A percentile compares a stretch with the other conserved stretches of the same genome.
Conservation (phyloP, 2,329 filamentous ascomycete species). For the Penicillium italicum region DNA sequence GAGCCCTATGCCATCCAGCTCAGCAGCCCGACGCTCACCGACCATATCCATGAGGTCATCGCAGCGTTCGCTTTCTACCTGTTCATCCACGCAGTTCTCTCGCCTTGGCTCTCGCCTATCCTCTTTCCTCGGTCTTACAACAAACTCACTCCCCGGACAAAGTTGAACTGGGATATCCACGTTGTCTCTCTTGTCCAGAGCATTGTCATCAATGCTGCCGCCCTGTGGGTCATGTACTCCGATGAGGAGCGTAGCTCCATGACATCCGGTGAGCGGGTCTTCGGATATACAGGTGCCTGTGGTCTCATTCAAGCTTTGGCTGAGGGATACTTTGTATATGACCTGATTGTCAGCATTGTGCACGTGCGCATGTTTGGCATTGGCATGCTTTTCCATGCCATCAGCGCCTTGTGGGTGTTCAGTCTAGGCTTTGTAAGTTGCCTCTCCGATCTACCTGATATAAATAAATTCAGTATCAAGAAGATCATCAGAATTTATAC, state of each 20-base stretch:
- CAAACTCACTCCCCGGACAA: conserved; percentile 53
- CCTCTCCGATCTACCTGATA: not conserved
- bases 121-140: conserved; percentile 56
- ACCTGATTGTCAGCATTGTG: conserved; percentile 55
- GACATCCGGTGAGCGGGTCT: conserved; percentile 53
- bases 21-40: conserved; percentile 53
- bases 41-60: conserved; percentile 61
- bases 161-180: conserved; percentile 65
- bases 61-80: conserved; percentile 57
- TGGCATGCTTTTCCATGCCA: conserved; percentile 60
- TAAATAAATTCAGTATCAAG: not conserved
- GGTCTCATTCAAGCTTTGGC: conserved; percentile 60
- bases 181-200: conserved; percentile 61
- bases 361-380: conserved; percentile 58
- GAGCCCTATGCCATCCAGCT: conserved; percentile 52
- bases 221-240: conserved; percentile 55
- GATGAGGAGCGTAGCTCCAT: conserved; percentile 56
- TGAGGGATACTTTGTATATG: conserved; percentile 63
- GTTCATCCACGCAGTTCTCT: conserved; percentile 51
- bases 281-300: conserved; percentile 58
- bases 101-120: conserved; percentile 52
- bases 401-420: conserved; percentile 60
- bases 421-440: conserved; percentile 60
- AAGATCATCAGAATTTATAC: not conserved
- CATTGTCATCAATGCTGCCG: conserved; percentile 52